Evolutionary conservation across 495 filamentous ascomycete genomes (phyloP), one percentile per base, ranked within the genome.

Genomic region (Neurospora africana): DNA sequence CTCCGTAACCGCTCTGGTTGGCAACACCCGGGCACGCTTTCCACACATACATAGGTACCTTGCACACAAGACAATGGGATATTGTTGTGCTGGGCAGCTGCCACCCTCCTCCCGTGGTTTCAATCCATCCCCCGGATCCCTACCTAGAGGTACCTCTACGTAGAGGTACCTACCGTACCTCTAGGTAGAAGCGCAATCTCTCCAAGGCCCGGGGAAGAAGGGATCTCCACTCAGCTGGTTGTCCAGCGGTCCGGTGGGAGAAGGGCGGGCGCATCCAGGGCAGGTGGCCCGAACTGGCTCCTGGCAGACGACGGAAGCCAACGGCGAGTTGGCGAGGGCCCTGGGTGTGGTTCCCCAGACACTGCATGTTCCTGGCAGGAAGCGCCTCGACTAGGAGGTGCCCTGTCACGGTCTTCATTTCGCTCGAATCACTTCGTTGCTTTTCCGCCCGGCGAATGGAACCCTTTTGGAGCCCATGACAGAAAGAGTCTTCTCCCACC

Each of bases 131-230:
- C 68, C 21, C 11, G 47, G 47, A 68, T 70, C 69, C 47, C 61
- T 41, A n/a, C n/a, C n/a, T n/a, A n/a, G n/a, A n/a, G n/a, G n/a
- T n/a, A n/a, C n/a, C n/a, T n/a, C n/a, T n/a, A n/a, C n/a, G n/a
- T n/a, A n/a, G n/a, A n/a, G n/a, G n/a, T n/a, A n/a, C n/a, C n/a
- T n/a, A n/a, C n/a, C n/a, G n/a, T n/a, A n/a, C n/a, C n/a, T n/a
- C n/a, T n/a, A n/a, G n/a, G n/a, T n/a, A 58, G 21, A 17, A 61
- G 71, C 70, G 74, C 72, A 81, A 81, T 81, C 73, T 81, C 79
- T 78, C 78, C 78, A 81, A 78, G 78, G n/a, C n/a, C n/a, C n/a
- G n/a, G n/a, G n/a, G 71, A 76, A 68, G 58, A 70, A 41, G 75
- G 68, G 72, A 70, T 76, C 72, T 71, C 73, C 76, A 77, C 72